A percentile compares a stretch with the other conserved stretches of the same genome.
These are phyloP conservation scores for Xylaria sp. DNA, from an alignment of 2,329 filamentous ascomycete genomes.

Conservation along the genomic window DNA sequence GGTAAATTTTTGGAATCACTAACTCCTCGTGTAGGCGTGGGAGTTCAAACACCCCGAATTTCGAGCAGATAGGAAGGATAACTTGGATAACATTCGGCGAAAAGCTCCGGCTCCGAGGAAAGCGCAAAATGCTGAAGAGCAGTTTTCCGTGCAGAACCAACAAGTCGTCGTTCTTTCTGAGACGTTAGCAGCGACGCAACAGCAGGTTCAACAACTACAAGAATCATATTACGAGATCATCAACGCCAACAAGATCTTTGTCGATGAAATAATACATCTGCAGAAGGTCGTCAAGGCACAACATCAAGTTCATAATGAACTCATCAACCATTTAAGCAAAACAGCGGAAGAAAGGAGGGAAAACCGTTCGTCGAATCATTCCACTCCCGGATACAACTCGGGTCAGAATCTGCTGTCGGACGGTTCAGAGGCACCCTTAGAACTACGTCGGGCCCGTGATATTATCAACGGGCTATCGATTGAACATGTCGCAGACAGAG, in stretches of 20 bases:
- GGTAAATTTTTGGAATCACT: conserved; percentile 42
- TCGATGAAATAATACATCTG: conserved; percentile 69
- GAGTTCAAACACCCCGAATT: conserved; percentile 99
- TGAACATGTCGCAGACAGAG: conserved; percentile 64
- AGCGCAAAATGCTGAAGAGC: conserved; percentile 71
- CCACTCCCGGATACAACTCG: conserved; percentile 55
- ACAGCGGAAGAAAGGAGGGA: conserved; percentile 59
- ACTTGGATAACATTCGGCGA: conserved; percentile 92
- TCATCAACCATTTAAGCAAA: conserved; percentile 66
- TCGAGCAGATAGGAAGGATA: conserved; percentile 94
- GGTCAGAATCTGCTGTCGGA: conserved; percentile 57
- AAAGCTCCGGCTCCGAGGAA: conserved; percentile 95
- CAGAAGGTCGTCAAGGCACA: conserved; percentile 71
- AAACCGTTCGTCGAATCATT: conserved; percentile 54
- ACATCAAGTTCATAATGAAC: conserved; percentile 67
- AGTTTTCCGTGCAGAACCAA: conserved; percentile 78
- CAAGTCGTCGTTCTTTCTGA: conserved; percentile 91
- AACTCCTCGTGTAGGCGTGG: conserved; percentile 72
- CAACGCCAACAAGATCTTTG: conserved; percentile 70
- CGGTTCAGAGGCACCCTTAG: conserved; percentile 58
- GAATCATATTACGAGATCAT: conserved; percentile 84
- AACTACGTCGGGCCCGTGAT: conserved; percentile 67
- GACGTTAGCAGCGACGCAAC: conserved; percentile 88
- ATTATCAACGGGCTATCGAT: conserved; percentile 64
- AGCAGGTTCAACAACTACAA: conserved; percentile 89